Evolutionary conservation across 176 grass and related monocot species (phyloP).

Genomic region (Avena insularis): DNA sequence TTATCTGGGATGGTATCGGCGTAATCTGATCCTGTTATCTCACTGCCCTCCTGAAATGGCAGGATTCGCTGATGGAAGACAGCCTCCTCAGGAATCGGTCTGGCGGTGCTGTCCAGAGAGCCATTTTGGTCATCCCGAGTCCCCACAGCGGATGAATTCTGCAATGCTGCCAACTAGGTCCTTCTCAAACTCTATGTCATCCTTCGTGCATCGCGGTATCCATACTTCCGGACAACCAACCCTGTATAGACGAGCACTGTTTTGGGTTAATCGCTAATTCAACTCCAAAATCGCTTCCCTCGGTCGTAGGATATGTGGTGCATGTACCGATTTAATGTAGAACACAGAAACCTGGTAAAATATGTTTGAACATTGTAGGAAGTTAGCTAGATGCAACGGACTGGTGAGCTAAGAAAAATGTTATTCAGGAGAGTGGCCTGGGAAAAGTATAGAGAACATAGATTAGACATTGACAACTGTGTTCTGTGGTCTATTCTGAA

Average conservation of each 20-base stretch:
- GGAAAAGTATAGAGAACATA: neutral
- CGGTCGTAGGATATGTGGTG: slow-evolving; percentile 63
- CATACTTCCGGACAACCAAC: slow-evolving; percentile 83
- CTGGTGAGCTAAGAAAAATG: neutral
- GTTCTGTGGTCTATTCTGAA: neutral
- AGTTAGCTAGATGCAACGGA: neutral
- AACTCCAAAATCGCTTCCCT: slow-evolving; percentile 73
- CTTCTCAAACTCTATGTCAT: slow-evolving; percentile 84
- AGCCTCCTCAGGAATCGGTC: slow-evolving; percentile 60
- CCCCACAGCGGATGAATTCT: slow-evolving; percentile 73
- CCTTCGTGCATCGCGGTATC: slow-evolving; percentile 83
- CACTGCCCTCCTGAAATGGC: slow-evolving; percentile 57
- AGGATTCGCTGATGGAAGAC: slow-evolving; percentile 56
- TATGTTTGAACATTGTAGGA: slow-evolving; percentile 1
- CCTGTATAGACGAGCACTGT: slow-evolving; percentile 74
- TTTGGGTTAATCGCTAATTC: slow-evolving; percentile 80
- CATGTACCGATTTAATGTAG: slow-evolving; percentile 72
- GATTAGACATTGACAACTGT: neutral
- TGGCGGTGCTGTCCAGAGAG: slow-evolving; percentile 18
- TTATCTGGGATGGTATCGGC: slow-evolving; percentile 41
- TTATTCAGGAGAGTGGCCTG: neutral
- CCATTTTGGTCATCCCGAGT: slow-evolving; percentile 44
- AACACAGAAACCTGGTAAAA: slow-evolving; percentile 77
- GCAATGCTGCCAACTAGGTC: slow-evolving; percentile 82
- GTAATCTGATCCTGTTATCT: slow-evolving; percentile 46